phyloP scores from a whole-genome alignment of 257 asterid genomes.

The Nicotiana sylvestris region DNA sequence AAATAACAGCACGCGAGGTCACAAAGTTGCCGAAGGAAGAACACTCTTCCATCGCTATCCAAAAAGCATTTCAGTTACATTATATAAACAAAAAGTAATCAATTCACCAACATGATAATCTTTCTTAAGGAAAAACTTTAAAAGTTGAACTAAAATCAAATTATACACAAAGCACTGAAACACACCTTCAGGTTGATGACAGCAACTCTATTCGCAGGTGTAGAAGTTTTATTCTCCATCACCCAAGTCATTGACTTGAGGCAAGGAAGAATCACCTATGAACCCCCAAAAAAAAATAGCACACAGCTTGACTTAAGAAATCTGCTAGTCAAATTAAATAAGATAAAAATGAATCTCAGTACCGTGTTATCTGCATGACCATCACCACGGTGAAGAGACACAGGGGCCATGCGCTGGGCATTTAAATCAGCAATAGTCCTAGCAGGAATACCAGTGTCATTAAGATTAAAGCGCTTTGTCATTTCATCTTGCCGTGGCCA shows the following conservation, averaged over 20 bases:
- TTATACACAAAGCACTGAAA: constrained; percentile 11
- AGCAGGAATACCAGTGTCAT: constrained; percentile 42
- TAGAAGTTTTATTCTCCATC: constrained; percentile 71
- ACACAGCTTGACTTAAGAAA: constrained; percentile 8
- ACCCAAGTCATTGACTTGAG: constrained; percentile 96
- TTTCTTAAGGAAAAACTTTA: not conserved
- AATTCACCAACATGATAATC: not conserved
- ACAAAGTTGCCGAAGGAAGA: constrained; percentile 1
- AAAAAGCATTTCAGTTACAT: not conserved
- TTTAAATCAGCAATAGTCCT: constrained; percentile 41
- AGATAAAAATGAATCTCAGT: constrained; percentile 12
- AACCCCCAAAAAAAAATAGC: constrained; percentile 13
- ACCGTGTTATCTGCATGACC: constrained; percentile 61
- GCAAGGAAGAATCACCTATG: constrained; percentile 70
- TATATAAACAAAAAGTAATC: not conserved
- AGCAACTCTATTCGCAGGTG: constrained; percentile 70
- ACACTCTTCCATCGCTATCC: not conserved
- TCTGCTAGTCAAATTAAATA: not conserved
- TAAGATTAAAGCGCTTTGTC: constrained; percentile 51
- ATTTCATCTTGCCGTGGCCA: constrained; percentile 84
- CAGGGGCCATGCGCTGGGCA: constrained; percentile 48
- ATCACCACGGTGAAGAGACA: constrained; percentile 51
- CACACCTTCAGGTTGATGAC: constrained; percentile 80
- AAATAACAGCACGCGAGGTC: not conserved
- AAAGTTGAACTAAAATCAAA: not conserved